Evolutionary conservation across 1,139 yeast species (phyloP).

Genomic region (Yamadazyma atlantica): DNA sequence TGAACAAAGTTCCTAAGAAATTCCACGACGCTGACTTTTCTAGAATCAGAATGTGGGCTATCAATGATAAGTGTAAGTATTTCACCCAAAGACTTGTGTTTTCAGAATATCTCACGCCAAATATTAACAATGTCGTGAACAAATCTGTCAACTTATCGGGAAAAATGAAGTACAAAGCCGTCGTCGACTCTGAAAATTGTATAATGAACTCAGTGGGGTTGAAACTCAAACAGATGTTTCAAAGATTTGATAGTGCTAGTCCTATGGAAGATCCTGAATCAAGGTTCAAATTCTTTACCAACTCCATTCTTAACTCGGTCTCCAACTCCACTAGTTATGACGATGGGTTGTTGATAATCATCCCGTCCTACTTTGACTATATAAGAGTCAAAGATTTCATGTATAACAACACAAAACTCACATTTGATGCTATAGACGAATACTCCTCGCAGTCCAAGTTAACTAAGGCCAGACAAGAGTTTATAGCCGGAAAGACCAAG

Average conservation of each 20-base stretch:
- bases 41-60: slow-evolving; percentile 88
- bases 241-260: slow-evolving; percentile 59
- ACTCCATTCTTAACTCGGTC: slow-evolving; percentile 69
- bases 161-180: slow-evolving; percentile 53
- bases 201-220: slow-evolving; percentile 53
- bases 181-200: slow-evolving; percentile 36
- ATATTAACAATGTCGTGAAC: slow-evolving; percentile 63
- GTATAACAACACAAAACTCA: slow-evolving; percentile 58
- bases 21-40: slow-evolving; percentile 89
- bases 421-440: slow-evolving; percentile 75
- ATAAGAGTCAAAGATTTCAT: slow-evolving; percentile 73
- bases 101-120: slow-evolving; percentile 76
- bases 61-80: slow-evolving; percentile 75
- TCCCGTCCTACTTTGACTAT: slow-evolving; percentile 88
- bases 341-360: slow-evolving; percentile 75
- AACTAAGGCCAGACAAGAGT: slow-evolving; percentile 68
- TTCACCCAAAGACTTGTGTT: slow-evolving; percentile 80
- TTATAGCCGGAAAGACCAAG: slow-evolving; percentile 63
- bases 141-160: slow-evolving; percentile 67
- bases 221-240: slow-evolving; percentile 70
- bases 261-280: slow-evolving; percentile 72
- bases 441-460: slow-evolving; percentile 72
- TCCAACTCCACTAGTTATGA: slow-evolving; percentile 56
- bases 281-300: slow-evolving; percentile 77
- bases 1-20: slow-evolving; percentile 73